Conservation (phyloP, 495 filamentous ascomycete genomes). For the Tuber magnatum region DNA sequence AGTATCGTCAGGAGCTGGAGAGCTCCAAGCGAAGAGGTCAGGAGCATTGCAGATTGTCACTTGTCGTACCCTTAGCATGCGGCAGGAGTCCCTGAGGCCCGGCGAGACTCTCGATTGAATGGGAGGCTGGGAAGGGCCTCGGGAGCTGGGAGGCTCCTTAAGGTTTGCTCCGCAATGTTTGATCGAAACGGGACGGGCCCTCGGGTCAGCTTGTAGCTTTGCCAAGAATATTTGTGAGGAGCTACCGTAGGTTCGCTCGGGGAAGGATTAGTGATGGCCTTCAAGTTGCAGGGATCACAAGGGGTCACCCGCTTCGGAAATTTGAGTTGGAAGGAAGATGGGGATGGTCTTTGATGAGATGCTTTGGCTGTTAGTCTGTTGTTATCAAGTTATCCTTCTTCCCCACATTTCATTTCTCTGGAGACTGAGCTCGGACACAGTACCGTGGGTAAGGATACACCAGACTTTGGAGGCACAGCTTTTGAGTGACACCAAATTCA, state of each 20-base stretch:
- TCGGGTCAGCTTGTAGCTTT: background rate
- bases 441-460: background rate
- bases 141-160: background rate
- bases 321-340: too few relatives aligned
- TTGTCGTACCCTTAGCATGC: background rate
- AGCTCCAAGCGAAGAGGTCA: constrained; percentile 51
- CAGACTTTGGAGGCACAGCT: background rate
- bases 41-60: constrained; percentile 1
- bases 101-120: background rate
- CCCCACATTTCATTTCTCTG: background rate
- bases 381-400: background rate
- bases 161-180: background rate
- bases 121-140: background rate
- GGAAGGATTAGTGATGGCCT: background rate
- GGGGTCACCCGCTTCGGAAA: background rate
- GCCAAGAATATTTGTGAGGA: background rate
- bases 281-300: background rate
- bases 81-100: background rate
- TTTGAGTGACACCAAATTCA: background rate
- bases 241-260: background rate
- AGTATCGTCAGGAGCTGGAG: constrained; percentile 61
- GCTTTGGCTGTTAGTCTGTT: background rate
- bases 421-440: background rate
- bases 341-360: background rate
- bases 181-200: background rate